Evolutionary conservation across 495 filamentous ascomycete genomes (phyloP), one percentile per base, ranked within the genome.

Genomic region (Hypoxylon lenormandii): DNA sequence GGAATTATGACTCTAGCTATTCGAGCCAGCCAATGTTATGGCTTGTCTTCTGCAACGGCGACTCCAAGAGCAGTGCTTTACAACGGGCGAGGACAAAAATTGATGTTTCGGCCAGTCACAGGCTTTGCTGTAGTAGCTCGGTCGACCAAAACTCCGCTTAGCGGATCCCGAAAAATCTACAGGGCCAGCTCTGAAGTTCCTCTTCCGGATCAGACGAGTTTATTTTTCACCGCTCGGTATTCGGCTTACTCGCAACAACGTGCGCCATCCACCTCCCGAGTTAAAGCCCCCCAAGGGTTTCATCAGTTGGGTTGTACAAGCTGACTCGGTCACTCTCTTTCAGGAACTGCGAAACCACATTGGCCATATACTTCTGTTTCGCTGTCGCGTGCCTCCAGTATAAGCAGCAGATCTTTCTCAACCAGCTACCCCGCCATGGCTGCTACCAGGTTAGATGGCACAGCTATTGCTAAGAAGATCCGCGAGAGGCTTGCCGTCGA

Each of bases 361-460:
- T 59, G 50, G 42, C 28, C 52, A 18, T 53, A 51, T 61, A n/a
- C 58, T 16, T 66, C 38, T 61, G 13, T 54, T 16, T 66, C 30
- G 37, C 50, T 50, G 45, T 70, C 60, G 58, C 49, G 21, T 64
- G 46, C 61, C 37, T 59, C 64, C 5, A 2, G 40, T 28, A 15
- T 8, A 33, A 33, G 30, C 26, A 28, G 18, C 38, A 66, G 67
- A 66, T 30, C 58, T 23, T 80, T 79, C 66, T 78, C 75, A 26
- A 79, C 74, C 71, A 87, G 84, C 60, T 79, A 74, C 73, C 82
- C 80, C 71, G 81, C 82, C 60, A 97, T 96, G 92, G 86, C 88
- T 69, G 94, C 92, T 64, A 86, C 88, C 74, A 97, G 91, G 83
- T 95, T 98, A 74, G 94, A 98, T 81, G 95, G 95, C 78, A 97